phyloP scores from a whole-genome alignment of 108 stramenopile species.

The Seminavis robusta region DNA sequence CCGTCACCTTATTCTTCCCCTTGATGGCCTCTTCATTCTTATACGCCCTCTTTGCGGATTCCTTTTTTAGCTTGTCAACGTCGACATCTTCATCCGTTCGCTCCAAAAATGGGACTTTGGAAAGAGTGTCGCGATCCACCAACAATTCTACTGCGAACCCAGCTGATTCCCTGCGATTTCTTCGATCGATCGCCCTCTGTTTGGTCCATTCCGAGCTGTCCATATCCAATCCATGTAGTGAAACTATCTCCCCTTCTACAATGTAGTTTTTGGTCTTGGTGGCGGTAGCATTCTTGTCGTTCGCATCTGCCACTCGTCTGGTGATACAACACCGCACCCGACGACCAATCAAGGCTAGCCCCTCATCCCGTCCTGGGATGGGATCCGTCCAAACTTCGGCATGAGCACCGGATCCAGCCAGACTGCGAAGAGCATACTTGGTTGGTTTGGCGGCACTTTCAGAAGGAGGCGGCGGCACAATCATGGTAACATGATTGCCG shows the following conservation, averaged over 20 bases:
- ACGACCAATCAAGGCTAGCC: constrained; percentile 56
- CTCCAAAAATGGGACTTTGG: constrained; percentile 37
- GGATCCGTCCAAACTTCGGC: constrained; percentile 65
- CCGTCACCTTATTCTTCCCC: constrained; percentile 40
- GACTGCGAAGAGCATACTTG: background rate
- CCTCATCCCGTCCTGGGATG: constrained; percentile 52
- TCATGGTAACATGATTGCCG: background rate
- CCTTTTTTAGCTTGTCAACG: background rate
- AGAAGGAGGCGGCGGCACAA: background rate
- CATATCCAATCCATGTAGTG: no score
- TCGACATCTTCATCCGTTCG: constrained; percentile 27
- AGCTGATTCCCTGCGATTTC: background rate
- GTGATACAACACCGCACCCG: constrained; percentile 63
- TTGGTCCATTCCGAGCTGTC: no score
- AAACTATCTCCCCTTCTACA: no score
- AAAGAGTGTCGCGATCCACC: constrained; percentile 33
- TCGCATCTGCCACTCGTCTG: constrained; percentile 12
- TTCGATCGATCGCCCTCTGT: constrained; percentile 1
- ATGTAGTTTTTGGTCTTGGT: no score
- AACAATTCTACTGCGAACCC: constrained; percentile 55
- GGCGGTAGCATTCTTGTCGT: constrained; percentile 13
- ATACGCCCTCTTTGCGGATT: constrained; percentile 27
- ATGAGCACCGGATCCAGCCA: background rate
- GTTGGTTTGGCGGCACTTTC: background rate
- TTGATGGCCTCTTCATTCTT: constrained; percentile 46